Evolutionary conservation across 352 stramenopile genomes (phyloP).

Genomic region (Phytophthora nicotianae): DNA sequence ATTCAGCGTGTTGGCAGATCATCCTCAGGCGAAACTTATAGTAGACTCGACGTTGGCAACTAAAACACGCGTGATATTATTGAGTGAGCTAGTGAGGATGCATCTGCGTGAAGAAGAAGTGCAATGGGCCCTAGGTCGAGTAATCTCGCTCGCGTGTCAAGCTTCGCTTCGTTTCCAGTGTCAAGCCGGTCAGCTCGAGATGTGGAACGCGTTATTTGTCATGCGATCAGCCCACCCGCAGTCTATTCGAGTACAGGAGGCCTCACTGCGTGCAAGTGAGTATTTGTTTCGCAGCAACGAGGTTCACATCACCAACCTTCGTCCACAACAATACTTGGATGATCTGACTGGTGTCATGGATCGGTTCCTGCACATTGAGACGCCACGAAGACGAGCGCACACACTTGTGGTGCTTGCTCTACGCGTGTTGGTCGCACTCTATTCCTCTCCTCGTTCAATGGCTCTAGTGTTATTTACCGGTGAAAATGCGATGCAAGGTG

Average conservation of each 20-base stretch:
- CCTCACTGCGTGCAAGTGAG: conserved; percentile 36
- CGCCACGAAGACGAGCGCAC: conserved; percentile 17
- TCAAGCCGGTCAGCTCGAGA: conserved; percentile 32
- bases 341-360: conserved; percentile 31
- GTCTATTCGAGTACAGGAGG: conserved; percentile 42
- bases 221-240: conserved; percentile 34
- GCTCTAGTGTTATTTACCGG: conserved; percentile 19
- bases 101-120: conserved; percentile 50
- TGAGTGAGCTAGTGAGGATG: conserved; percentile 23
- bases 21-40: conserved; percentile 6
- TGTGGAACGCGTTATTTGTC: conserved; percentile 41
- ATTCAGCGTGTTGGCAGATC: conserved; percentile 21
- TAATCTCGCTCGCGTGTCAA: conserved; percentile 25
- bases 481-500: neutral
- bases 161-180: conserved; percentile 47
- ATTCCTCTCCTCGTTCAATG: conserved; percentile 15
- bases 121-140: conserved; percentile 37
- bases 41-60: conserved; percentile 28
- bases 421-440: conserved; percentile 19
- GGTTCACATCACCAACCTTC: conserved; percentile 32
- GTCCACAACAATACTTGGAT: conserved; percentile 16
- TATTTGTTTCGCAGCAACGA: conserved; percentile 40
- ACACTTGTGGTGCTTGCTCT: conserved; percentile 28
- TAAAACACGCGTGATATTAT: conserved; percentile 17
- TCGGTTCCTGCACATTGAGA: conserved; percentile 28